Evolutionary conservation across 176 grass and related monocot genomes (phyloP).

Genomic region (Eleusine indica): DNA sequence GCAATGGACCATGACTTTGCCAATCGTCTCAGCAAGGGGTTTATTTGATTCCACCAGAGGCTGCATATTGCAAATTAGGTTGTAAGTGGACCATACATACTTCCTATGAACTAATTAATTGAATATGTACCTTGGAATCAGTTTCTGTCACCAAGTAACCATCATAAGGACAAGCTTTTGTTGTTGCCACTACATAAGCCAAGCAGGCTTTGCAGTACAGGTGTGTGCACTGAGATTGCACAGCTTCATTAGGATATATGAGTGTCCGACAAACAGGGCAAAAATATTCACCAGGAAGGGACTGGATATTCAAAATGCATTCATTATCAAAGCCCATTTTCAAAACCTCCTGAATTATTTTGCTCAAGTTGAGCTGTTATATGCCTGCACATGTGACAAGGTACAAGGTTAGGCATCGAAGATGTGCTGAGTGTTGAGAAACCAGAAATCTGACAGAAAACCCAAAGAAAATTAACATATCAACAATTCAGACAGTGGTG

Average conservation of each 20-base stretch:
- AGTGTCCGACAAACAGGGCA: conserved; percentile 99
- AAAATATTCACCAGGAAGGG: conserved; percentile 98
- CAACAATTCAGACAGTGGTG: neutral
- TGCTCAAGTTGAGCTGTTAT: conserved; percentile 34
- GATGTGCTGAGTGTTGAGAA: conserved; percentile 5
- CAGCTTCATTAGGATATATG: conserved; percentile 80
- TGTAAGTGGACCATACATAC: neutral
- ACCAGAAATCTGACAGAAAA: conserved; percentile 2
- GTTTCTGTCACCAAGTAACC: conserved; percentile 96
- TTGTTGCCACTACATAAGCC: conserved; percentile 81
- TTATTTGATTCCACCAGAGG: conserved; percentile 80
- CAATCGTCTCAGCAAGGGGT: conserved; percentile 74
- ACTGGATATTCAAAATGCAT: conserved; percentile 86
- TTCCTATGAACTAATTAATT: conserved; percentile 5
- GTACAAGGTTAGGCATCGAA: conserved; percentile 6
- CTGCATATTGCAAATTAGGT: conserved; percentile 53
- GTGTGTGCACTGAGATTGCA: conserved; percentile 96
- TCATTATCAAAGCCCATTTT: conserved; percentile 97
- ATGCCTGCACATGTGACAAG: conserved; percentile 41
- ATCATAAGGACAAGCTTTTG: conserved; percentile 96
- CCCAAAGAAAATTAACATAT: neutral
- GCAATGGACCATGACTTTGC: conserved; percentile 79
- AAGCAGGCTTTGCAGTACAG: conserved; percentile 99
- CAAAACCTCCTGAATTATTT: neutral
- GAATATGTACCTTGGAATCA: conserved; percentile 78